phyloP scores from a whole-genome alignment of 148 eudicot species.

The Cornus controversa region DNA sequence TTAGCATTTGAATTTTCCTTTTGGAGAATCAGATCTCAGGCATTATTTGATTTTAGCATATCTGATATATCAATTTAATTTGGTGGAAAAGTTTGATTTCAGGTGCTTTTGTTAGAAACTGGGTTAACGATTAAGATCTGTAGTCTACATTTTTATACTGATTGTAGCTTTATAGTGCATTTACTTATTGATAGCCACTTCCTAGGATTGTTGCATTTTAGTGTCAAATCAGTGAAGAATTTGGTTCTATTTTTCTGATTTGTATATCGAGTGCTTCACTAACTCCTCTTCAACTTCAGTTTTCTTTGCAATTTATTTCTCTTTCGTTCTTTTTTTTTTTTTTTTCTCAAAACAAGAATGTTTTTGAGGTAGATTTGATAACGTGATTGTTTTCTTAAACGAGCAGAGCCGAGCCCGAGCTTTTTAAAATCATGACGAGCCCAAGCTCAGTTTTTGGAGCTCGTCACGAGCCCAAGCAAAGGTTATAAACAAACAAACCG shows the following conservation, averaged over 20 bases:
- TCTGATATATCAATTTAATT: neutral
- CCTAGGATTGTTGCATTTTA: neutral
- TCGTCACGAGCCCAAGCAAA: too few species aligned
- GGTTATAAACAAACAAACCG: too few species aligned
- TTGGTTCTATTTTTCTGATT: neutral
- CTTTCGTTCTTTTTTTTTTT: too few species aligned
- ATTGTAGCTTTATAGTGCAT: neutral
- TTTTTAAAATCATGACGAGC: too few species aligned
- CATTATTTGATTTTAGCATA: conserved; percentile 9
- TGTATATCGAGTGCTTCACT: too few species aligned
- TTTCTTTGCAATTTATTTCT: neutral
- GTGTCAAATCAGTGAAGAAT: neutral
- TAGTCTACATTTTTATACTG: neutral
- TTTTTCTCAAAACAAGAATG: neutral
- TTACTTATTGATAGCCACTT: neutral
- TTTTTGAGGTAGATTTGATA: neutral
- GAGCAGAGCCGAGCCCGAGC: too few species aligned
- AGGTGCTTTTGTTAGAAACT: conserved; percentile 7
- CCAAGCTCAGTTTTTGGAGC: too few species aligned
- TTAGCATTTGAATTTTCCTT: neutral
- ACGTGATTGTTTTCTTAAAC: too few species aligned
- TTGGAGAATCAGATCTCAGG: conserved; percentile 23
- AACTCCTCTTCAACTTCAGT: neutral
- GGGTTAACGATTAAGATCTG: conserved; percentile 1
- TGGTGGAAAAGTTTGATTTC: conserved; percentile 4